Percentiles rank a stretch among this genome's conserved stretches.
These are phyloP conservation scores for Metschnikowia bowlesiae DNA, from an alignment of 805 yeast genomes.

Conservation along the genomic window DNA sequence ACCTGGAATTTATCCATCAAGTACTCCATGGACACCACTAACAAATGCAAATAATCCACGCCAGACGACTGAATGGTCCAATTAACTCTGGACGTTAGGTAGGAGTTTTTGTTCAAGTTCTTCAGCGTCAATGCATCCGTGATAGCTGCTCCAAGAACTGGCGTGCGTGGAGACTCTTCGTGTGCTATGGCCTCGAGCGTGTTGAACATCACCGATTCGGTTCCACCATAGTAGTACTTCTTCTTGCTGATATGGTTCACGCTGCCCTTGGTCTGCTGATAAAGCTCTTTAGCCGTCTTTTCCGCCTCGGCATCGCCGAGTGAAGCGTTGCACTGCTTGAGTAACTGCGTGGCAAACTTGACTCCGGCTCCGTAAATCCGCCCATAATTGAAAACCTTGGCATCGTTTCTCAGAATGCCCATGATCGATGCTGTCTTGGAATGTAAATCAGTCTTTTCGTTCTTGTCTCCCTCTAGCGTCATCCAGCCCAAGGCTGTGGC, in stretches of 20 bases:
- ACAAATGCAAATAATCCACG: slow-evolving; percentile 86
- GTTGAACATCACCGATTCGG: slow-evolving; percentile 90
- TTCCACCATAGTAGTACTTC: slow-evolving; percentile 74
- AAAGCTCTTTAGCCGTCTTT: slow-evolving; percentile 59
- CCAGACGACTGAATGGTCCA: slow-evolving; percentile 99
- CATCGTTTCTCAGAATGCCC: slow-evolving; percentile 87
- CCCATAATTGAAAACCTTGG: slow-evolving; percentile 94
- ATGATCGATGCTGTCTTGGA: slow-evolving; percentile 87
- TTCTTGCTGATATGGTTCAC: slow-evolving; percentile 22
- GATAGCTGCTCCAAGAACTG: slow-evolving; percentile 88
- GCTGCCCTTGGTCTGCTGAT: slow-evolving; percentile 78
- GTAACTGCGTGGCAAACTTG: slow-evolving; percentile 77
- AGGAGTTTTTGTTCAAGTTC: slow-evolving; percentile 61
- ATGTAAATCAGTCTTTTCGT: slow-evolving; percentile 89
- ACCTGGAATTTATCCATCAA: slow-evolving; percentile 58
- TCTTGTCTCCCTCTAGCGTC: slow-evolving; percentile 94
- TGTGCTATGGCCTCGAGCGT: slow-evolving; percentile 83
- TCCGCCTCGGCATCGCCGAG: slow-evolving; percentile 65
- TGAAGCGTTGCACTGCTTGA: slow-evolving; percentile 76
- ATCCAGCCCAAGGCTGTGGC: slow-evolving; percentile 98
- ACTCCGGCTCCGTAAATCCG: slow-evolving; percentile 97
- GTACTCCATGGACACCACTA: slow-evolving; percentile 85
- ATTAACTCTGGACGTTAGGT: slow-evolving; percentile 85
- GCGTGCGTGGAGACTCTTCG: slow-evolving; percentile 77
- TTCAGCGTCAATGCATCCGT: slow-evolving; percentile 72